Percentiles rank a stretch among this genome's conserved stretches.
These are phyloP conservation scores for Lineolata rhizophorae DNA, from an alignment of 495 filamentous ascomycete genomes.

Conservation along the genomic window DNA sequence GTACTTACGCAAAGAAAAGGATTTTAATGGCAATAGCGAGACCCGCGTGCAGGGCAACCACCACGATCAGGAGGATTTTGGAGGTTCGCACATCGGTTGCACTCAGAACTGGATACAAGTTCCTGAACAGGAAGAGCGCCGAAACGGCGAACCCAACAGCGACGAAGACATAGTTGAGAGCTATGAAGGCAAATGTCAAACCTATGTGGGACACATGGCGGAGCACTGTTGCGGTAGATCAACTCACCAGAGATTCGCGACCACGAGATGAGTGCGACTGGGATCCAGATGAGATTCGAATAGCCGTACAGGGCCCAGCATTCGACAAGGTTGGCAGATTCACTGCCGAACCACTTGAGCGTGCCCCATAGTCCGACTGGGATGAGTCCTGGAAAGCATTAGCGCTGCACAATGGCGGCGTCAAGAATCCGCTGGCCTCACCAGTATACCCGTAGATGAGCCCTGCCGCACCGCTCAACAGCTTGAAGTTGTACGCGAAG, in stretches of 20 bases:
- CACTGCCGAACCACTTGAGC: slow-evolving; percentile 80
- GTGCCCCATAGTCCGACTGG: slow-evolving; percentile 72
- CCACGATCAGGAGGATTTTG: slow-evolving; percentile 64
- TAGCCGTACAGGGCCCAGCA: slow-evolving; percentile 91
- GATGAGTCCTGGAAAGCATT: slow-evolving; percentile 28
- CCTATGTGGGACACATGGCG: too few species aligned
- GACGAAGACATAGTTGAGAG: slow-evolving; percentile 87
- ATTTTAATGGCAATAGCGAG: slow-evolving; percentile 86
- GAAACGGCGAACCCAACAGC: slow-evolving; percentile 72
- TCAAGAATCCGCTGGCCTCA: neutral
- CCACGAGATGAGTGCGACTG: slow-evolving; percentile 78
- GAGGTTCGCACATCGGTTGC: slow-evolving; percentile 83
- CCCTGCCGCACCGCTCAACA: slow-evolving; percentile 67
- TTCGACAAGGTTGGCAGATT: slow-evolving; percentile 76
- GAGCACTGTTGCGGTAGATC: neutral
- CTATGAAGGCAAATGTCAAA: slow-evolving; percentile 6
- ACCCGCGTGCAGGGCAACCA: slow-evolving; percentile 67
- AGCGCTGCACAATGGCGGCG: neutral
- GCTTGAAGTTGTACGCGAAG: slow-evolving; percentile 70
- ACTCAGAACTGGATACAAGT: slow-evolving; percentile 73
- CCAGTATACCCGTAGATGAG: slow-evolving; percentile 81
- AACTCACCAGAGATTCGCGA: slow-evolving; percentile 40
- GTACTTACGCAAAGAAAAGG: slow-evolving; percentile 57
- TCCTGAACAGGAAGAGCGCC: slow-evolving; percentile 71
- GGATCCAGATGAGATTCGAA: slow-evolving; percentile 88